These are phyloP conservation scores for Puccinia triticina DNA, from an alignment of 1,284 basidiomycete genomes.

Conservation along the genomic window DNA sequence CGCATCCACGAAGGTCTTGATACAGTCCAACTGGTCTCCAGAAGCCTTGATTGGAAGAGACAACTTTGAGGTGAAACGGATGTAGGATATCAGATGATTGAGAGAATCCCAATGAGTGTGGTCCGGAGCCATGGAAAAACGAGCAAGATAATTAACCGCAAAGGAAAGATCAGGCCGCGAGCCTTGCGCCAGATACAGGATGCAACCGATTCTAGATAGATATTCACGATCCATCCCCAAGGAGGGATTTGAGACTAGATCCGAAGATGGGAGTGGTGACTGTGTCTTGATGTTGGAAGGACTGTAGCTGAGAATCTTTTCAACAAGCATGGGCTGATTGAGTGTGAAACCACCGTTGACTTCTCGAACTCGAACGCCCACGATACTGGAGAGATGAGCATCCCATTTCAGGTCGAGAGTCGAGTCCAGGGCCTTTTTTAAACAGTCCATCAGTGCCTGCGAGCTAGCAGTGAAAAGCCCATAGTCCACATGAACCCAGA, in stretches of 20 bases:
- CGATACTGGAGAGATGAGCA: not conserved
- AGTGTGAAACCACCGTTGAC: not conserved
- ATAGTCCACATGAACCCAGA: constrained; percentile 34
- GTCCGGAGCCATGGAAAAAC: too few relatives aligned
- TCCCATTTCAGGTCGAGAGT: not conserved
- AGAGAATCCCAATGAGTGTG: too few relatives aligned
- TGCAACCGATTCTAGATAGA: too few relatives aligned
- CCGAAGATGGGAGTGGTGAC: too few relatives aligned
- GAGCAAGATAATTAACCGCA: too few relatives aligned
- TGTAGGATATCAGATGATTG: constrained; percentile 3
- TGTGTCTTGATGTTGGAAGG: not conserved
- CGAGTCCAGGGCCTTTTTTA: not conserved
- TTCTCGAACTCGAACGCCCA: not conserved
- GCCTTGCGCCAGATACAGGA: too few relatives aligned
- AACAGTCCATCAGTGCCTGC: not conserved
- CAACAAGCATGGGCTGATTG: constrained; percentile 1
- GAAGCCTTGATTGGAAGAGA: not conserved
- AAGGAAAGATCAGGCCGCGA: too few relatives aligned
- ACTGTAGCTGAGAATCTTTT: not conserved
- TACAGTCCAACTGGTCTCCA: not conserved
- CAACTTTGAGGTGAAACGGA: not conserved
- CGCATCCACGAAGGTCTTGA: not conserved
- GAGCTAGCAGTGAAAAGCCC: not conserved
- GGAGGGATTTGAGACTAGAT: too few relatives aligned
- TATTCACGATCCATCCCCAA: too few relatives aligned